Percentiles rank a stretch among this genome's conserved stretches.
These are phyloP conservation scores for Alternaria dauci DNA, from an alignment of 2,329 filamentous ascomycete species.

Conservation along the genomic window DNA sequence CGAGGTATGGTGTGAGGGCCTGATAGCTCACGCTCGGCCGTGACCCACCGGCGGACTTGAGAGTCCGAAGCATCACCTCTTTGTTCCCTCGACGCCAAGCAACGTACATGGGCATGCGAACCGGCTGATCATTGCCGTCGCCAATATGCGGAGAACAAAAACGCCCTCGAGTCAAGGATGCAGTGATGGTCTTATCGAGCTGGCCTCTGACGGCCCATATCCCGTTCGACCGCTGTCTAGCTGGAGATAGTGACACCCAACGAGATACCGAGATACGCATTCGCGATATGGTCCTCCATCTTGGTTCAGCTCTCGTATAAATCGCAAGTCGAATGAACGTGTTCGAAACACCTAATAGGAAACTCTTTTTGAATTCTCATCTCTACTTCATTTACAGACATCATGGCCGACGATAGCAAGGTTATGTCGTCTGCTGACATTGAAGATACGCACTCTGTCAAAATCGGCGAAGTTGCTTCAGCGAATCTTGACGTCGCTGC, in stretches of 20 bases:
- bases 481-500: conserved; percentile 35
- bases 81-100: background rate
- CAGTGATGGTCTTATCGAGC: conserved; percentile 12
- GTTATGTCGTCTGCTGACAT: conserved; percentile 8
- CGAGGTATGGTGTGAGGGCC: background rate
- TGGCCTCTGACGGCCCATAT: background rate
- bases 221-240: background rate
- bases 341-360: background rate
- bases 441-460: conserved; percentile 12
- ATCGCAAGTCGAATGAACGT: background rate
- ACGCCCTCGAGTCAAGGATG: background rate
- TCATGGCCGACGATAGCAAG: conserved; percentile 9
- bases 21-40: conserved; percentile 2
- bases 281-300: background rate
- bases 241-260: conserved; percentile 7
- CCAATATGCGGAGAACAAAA: conserved; percentile 2
- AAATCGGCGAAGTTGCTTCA: conserved; percentile 13
- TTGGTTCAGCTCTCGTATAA: conserved; percentile 3
- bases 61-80: conserved; percentile 9
- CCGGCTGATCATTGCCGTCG: conserved; percentile 5
- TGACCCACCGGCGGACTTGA: conserved; percentile 9
- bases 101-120: conserved; percentile 1
- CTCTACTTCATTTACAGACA: background rate
- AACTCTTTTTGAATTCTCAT: background rate
- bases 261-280: conserved; percentile 8